phyloP scores from a whole-genome alignment of 139 green algal genomes.

The Coelastrella sp. region DNA sequence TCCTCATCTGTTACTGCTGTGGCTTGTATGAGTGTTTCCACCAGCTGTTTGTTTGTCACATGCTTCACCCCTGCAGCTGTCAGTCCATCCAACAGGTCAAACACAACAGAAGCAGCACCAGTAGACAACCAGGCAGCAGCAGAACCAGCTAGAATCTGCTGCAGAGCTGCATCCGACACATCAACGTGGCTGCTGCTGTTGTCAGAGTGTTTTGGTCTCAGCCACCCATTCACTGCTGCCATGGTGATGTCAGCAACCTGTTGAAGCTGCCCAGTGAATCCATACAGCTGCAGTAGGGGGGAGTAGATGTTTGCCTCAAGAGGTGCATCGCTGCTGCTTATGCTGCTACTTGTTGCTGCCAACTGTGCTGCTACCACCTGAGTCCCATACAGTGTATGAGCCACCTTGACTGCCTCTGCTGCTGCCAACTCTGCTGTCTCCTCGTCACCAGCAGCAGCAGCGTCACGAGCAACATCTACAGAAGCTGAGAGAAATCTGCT shows the following conservation, averaged over 20 bases:
- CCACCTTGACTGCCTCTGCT: not conserved
- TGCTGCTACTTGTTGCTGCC: not conserved
- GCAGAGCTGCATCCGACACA: not conserved
- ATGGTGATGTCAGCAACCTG: not conserved
- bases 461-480: not conserved
- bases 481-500: not conserved
- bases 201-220: not conserved
- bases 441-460: not conserved
- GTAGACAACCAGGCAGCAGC: not conserved
- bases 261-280: not conserved
- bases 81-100: not conserved
- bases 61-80: not conserved
- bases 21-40: not conserved
- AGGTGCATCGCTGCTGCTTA: not conserved
- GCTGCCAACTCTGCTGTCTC: not conserved
- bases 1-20: too few species aligned
- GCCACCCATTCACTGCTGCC: not conserved
- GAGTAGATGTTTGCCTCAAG: not conserved
- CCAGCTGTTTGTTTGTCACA: not conserved
- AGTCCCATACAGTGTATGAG: not conserved
- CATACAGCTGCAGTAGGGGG: not conserved
- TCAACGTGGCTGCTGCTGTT: not conserved
- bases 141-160: not conserved
- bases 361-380: not conserved
- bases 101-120: not conserved